Evolutionary conservation across 2,329 filamentous ascomycete species (phyloP), one percentile per base, ranked within the genome.

Genomic region (Pseudocercospora eumusae): DNA sequence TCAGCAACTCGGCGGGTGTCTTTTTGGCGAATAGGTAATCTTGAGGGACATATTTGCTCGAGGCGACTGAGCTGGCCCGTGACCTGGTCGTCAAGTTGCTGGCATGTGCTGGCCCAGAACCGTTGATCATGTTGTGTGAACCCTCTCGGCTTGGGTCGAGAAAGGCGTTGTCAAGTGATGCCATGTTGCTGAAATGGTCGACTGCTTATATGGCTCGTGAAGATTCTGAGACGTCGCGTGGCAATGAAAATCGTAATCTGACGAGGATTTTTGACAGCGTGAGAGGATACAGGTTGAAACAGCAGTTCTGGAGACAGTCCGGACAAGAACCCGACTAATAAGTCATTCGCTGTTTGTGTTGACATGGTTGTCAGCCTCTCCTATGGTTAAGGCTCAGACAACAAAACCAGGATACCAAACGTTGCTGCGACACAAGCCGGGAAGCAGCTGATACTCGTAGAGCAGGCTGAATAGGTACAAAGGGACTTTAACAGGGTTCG

Each of bases 11-110:
- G 21, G 47, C 21, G 15, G 47, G 47, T n/a, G 47, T 27, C 25
- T 52, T 52, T 4, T 25, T 23, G 25, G 25, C 47, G 25, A 52
- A 18, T 10, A 55, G 50, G 27, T 59, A 59, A 10, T 25, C 50
- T 28, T 50, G 36, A 23, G 60, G 60, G 13, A 62, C 9, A 23
- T 62, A 62, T 62, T 20, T 62, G 42, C 56, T 57, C 49, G 60
- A 62, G 2, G 56, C 60, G 21, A 56, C 47, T 25, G 56, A 62
- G 52, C 56, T 62, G 40, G 50, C 60, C 11, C 60, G 31, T 53
- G 60, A 50, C 11, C 60, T 50, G 20, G 42, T 49, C n/a, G 47
- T 52, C 21, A 52, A 13, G 23, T 52, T 52, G 47, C 31, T 15
- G 11, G 25, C 23, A 52, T 52, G 47, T 52, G 47, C 25, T 28